Base-by-base conservation (phyloP, 2,329 filamentous ascomycete species). In the Fusarium veterinarium region DNA sequence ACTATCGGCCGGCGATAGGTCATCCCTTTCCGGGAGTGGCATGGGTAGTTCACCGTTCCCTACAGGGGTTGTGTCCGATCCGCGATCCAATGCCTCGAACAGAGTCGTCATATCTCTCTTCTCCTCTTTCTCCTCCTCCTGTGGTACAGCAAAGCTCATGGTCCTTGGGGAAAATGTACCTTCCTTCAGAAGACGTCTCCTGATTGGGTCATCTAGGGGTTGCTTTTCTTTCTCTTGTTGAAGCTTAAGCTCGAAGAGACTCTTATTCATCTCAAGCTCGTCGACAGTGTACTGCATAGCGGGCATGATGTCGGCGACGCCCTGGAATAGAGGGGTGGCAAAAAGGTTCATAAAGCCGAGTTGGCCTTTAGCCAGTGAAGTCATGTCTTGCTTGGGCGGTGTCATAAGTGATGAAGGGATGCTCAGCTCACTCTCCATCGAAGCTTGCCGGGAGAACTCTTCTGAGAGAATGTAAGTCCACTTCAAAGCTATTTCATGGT, bases 301-400 rank as follows among this genome's bases (percentile, higher is more conserved):
- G 4, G 96, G 95, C 78, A 98, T 88, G 40, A 98, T 89, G 75
- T 97, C 93, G 35, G 93, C 91, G 12, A 98, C 92, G 12, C 93
- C 93, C 79, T 95, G 91, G 79, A 99, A 99, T 0, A 99, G 87
- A 2, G 96, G 96, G 53, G 95, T 90, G 20, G 95, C 96, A 80
- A 98, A 98, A 76, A 98, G 89, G 73, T 94, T 96, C 93, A 98
- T 98, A 83, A 99, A 99, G 30, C 94, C 92, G 60, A 98, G 92
- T 82, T 99, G 96, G 12, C 95, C 93, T 74, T 93, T 94, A 71
- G 91, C 93, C 59, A 98, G 87, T 61, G 95, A 95, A 69, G 94
- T 86, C 37, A 93, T 87, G 76, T 98, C 95, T 76, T 95, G 93
- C 64, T 94, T 91, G 44, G 96, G 94, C 7, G 92, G 91, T 2